Base-by-base conservation (phyloP, 805 yeast genomes). In the Hermanozyma aechmeae region DNA sequence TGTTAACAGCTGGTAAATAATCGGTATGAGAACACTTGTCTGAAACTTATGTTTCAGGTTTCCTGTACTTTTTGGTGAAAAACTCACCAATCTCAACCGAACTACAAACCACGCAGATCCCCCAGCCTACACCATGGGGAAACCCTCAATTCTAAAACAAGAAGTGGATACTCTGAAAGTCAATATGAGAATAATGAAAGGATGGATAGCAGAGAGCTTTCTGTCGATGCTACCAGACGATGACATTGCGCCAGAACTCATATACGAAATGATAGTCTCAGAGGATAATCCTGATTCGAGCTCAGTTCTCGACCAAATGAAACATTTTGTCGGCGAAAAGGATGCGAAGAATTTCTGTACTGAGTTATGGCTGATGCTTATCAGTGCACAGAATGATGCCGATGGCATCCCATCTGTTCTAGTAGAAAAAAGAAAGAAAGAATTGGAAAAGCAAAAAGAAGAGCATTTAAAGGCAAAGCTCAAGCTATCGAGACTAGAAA, bases 211-310 rank as follows among this genome's bases (percentile, higher is more conserved):
- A 3, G 39, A 43, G 4, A 39, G 47, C 27, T 32, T 70, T 17
- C 45, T 53, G 11, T 43, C 52, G 25, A 45, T 54, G 8, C 43
- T 69, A 9, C 72, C 72, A 0, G 74, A 67, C 26, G 78, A 72
- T 38, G 78, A 71, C 15, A 61, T 71, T 3, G 54, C 65, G 5
- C 50, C 56, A 3, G 73, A 65, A 23, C 70, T 66, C 31, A 44
- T 65, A 4, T 46, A 48, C 27, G 74, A 72, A 40, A 44, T 71
- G 25, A 42, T 72, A 15, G 49, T 46, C 9, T 55, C 48, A 6
- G 59, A 52, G 6, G 34, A 33, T 8, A 34, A 38, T 12, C 65
- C 69, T 0, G 56, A 59, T 30, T 60, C 67, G n/a, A 49, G 51
- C 17, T 52, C 50, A 8, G 54, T 72, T 15, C 60, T 61, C 25